Evolutionary conservation across 2,329 filamentous ascomycete species (phyloP).

Genomic region (Colletotrichum tabaci): DNA sequence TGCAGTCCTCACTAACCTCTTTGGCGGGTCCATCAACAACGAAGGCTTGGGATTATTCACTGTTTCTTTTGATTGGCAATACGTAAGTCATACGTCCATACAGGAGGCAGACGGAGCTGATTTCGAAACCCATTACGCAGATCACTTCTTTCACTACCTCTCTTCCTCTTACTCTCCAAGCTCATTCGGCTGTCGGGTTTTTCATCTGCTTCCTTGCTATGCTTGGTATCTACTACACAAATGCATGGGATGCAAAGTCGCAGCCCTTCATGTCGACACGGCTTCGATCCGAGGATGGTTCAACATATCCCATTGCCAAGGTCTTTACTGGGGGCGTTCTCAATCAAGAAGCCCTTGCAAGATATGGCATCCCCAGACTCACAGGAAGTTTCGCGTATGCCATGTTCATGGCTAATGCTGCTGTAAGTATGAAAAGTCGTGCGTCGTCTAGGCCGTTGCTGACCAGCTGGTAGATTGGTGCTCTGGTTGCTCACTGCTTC

Average conservation of each 20-base stretch:
- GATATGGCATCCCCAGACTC: conserved; percentile 63
- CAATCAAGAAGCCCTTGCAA: conserved; percentile 56
- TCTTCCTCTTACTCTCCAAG: conserved; percentile 66
- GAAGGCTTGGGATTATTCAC: conserved; percentile 66
- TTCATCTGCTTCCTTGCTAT: conserved; percentile 65
- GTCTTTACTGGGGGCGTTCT: conserved; percentile 60
- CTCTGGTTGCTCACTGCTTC: conserved; percentile 65
- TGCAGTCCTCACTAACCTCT: conserved; percentile 61
- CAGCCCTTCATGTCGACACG: conserved; percentile 70
- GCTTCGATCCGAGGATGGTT: conserved; percentile 58
- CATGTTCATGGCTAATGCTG: conserved; percentile 71
- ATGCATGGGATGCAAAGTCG: conserved; percentile 61
- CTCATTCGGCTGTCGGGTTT: conserved; percentile 62
- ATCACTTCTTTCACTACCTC: conserved; percentile 69
- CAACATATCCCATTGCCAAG: conserved; percentile 55
- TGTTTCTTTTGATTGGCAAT: conserved; percentile 70
- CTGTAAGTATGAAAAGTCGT: conserved; percentile 55
- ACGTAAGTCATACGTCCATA: conserved; percentile 54
- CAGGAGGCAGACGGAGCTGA: neutral
- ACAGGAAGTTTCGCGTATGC: conserved; percentile 66
- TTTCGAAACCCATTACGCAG: conserved; percentile 48
- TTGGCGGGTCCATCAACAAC: conserved; percentile 67
- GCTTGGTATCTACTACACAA: conserved; percentile 66
- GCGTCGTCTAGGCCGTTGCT: neutral
- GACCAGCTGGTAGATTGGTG: conserved; percentile 63